These are phyloP conservation scores for Yamadazyma blattariae DNA, from an alignment of 1,139 yeast genomes.

Conservation along the genomic window DNA sequence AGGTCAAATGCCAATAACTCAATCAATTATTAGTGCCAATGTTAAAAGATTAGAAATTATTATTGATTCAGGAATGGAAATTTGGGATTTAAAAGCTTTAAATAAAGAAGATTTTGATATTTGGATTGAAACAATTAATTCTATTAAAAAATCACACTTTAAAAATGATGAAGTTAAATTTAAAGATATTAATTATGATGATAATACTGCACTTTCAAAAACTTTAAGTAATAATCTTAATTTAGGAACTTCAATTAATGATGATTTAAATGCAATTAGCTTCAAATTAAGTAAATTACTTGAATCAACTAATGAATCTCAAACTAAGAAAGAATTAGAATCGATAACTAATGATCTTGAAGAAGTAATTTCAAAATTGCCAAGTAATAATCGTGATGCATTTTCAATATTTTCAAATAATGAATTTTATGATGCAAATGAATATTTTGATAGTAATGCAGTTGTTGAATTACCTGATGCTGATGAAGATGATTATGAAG, in stretches of 20 bases:
- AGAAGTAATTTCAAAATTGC: conserved; percentile 15
- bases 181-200: conserved; percentile 13
- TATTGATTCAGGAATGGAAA: conserved; percentile 93
- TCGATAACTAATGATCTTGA: conserved; percentile 19
- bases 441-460: conserved; percentile 39
- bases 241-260: neutral
- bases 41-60: conserved; percentile 65
- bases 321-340: conserved; percentile 3
- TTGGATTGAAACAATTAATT: conserved; percentile 80
- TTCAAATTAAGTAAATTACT: conserved; percentile 21
- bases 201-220: neutral
- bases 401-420: conserved; percentile 28
- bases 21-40: conserved; percentile 80
- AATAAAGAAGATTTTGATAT: conserved; percentile 63
- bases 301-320: neutral
- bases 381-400: conserved; percentile 18
- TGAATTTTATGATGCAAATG: conserved; percentile 71
- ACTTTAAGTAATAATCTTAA: neutral
- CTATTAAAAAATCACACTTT: conserved; percentile 29
- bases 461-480: conserved; percentile 28
- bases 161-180: conserved; percentile 10
- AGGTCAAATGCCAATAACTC: conserved; percentile 87
- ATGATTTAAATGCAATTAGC: conserved; percentile 18
- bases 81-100: conserved; percentile 82
- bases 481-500: conserved; percentile 17